Evolutionary conservation across 2,329 filamentous ascomycete genomes (phyloP), one percentile per base, ranked within the genome.

Genomic region (Xylariaceae sp.): DNA sequence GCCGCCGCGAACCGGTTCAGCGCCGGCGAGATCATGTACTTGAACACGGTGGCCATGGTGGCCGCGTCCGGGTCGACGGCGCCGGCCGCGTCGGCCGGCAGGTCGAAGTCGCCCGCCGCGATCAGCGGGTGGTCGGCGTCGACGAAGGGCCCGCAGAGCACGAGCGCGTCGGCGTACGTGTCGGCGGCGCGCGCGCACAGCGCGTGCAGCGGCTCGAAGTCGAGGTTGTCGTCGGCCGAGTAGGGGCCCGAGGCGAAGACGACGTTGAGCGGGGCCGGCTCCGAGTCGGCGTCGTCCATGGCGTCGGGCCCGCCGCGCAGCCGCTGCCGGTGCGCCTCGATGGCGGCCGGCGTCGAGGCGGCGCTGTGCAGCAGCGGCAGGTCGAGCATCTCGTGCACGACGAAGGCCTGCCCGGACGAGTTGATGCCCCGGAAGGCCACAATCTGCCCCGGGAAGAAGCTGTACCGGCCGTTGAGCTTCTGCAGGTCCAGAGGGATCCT

Each of bases 391-490:
- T 95, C 79, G 21, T 74, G 78, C 19, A 92, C 87, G 1, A 79
- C 73, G 47, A 96, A 95, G 48, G 84, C 81, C 23, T 79, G 73
- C 0, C 90, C 90, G 1, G 86, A 87, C 14, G 87, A 79, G 55
- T 98, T 98, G 47, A 79, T 87, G 6, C 92, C 92, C 40, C 74
- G 74, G 18, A 96, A 61, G 5, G 90, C 92, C 19, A 94, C 86
- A 33, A 96, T 87, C 55, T 96, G 89, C 5, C 92, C 92, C 0
- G 90, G 92, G 55, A 96, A 96, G 64, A 96, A 86, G 53, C 86
- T 82, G 60, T 83, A 92, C 2, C 44, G 32, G 61, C 72, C 44
- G 19, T 68, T 63, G 1, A 94, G 57, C 3, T 72, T 72, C 39
- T 82, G 74, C 37, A 95, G 65, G 44, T 86, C 85, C 13, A 98